These are phyloP conservation scores for Aspergillus sparsus DNA, from an alignment of 495 filamentous ascomycete genomes.

Conservation along the genomic window DNA sequence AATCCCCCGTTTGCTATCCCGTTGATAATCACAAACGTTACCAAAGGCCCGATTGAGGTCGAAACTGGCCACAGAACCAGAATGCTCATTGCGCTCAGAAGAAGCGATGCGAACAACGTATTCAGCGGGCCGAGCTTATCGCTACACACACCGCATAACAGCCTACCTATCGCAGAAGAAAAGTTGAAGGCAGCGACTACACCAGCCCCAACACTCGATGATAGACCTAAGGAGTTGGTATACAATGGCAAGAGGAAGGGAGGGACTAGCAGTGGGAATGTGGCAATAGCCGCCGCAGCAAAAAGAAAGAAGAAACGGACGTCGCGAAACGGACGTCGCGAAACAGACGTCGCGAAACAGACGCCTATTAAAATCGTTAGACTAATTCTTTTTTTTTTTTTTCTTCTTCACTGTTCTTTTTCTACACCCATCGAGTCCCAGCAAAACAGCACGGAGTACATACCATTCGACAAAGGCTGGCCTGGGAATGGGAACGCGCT, in stretches of 20 bases:
- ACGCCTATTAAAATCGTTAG: conserved; percentile 29
- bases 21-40: conserved; percentile 56
- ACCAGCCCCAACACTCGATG: conserved; percentile 51
- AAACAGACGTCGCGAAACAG: conserved; percentile 55
- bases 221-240: conserved; percentile 46
- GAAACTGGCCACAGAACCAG: conserved; percentile 60
- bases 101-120: conserved; percentile 46
- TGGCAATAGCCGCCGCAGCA: conserved; percentile 55
- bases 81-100: conserved; percentile 55
- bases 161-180: conserved; percentile 52
- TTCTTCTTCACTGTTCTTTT: too few species aligned
- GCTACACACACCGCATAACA: conserved; percentile 50
- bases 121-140: conserved; percentile 56
- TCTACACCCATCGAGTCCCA: too few species aligned
- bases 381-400: too few species aligned
- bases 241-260: conserved; percentile 60
- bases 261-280: conserved; percentile 62
- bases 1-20: conserved; percentile 59
- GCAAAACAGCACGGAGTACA: background rate
- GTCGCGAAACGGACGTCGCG: conserved; percentile 51
- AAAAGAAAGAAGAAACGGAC: conserved; percentile 54
- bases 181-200: conserved; percentile 59
- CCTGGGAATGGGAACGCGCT: conserved; percentile 47
- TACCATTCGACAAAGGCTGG: conserved; percentile 54
- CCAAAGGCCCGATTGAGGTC: conserved; percentile 49